A percentile compares a stretch with the other conserved stretches of the same genome.
These are phyloP conservation scores for Trichoderma cornu-damae DNA, from an alignment of 2,329 filamentous ascomycete genomes.

Conservation along the genomic window DNA sequence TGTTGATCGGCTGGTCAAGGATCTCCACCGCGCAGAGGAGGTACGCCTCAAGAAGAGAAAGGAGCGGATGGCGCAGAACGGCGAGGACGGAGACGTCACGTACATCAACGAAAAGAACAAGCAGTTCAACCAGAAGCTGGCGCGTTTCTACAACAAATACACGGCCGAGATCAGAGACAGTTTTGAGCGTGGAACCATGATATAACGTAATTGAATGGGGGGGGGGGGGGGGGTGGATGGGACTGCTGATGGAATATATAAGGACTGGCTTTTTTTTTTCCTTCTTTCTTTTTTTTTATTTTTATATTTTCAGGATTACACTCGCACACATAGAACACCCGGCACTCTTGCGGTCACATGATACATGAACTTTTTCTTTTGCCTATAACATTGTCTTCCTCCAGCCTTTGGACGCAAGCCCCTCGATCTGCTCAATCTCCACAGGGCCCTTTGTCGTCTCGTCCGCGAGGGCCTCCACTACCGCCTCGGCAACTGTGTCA, in stretches of 20 bases:
- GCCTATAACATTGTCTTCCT: slow-evolving; percentile 85
- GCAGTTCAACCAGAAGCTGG: slow-evolving; percentile 97
- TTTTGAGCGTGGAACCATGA: slow-evolving; percentile 95
- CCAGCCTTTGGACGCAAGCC: slow-evolving; percentile 77
- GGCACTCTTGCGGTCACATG: not conserved
- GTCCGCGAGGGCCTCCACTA: slow-evolving; percentile 80
- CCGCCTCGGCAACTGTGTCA: slow-evolving; percentile 80
- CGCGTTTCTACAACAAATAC: slow-evolving; percentile 97
- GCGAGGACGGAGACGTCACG: slow-evolving; percentile 86
- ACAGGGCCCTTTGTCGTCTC: slow-evolving; percentile 67
- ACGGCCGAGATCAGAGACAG: slow-evolving; percentile 94
- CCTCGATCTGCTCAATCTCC: slow-evolving; percentile 74
- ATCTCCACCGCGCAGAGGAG: slow-evolving; percentile 85
- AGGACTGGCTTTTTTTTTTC: not conserved
- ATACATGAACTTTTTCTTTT: slow-evolving; percentile 24
- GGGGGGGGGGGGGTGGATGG: not conserved
- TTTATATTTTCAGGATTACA: slow-evolving; percentile 14
- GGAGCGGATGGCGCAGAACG: slow-evolving; percentile 70
- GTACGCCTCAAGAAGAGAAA: slow-evolving; percentile 77
- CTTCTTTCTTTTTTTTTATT: too few species aligned
- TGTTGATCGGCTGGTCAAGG: slow-evolving; percentile 79
- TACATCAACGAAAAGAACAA: slow-evolving; percentile 99
- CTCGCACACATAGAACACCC: slow-evolving; percentile 24
- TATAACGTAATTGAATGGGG: too few species aligned
- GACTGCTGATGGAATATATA: not conserved